Evolutionary conservation across 192 early-diverging fungal genomes (phyloP).

Genomic region (Umbelopsis sp.): DNA sequence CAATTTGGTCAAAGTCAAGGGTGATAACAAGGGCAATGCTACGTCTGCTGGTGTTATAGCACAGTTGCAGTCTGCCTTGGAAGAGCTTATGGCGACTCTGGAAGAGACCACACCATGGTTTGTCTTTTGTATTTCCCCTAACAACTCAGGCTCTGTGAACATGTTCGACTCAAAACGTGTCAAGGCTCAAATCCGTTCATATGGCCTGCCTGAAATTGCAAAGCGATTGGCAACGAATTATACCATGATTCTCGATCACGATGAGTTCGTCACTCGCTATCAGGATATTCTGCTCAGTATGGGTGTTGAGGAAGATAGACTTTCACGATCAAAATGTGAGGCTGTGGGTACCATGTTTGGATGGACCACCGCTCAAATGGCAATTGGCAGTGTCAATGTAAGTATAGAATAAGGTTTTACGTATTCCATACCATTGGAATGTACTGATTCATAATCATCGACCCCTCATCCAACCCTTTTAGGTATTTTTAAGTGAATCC

Average conservation of each 20-base stretch:
- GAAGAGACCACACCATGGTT: conserved; percentile 84
- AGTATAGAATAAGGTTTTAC: neutral
- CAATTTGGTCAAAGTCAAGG: neutral
- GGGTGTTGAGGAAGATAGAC: conserved; percentile 34
- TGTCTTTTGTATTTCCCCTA: conserved; percentile 74
- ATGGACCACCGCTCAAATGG: conserved; percentile 58
- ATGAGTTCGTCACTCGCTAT: conserved; percentile 82
- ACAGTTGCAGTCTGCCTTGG: conserved; percentile 70
- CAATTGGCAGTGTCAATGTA: conserved; percentile 58
- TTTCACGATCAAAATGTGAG: conserved; percentile 41
- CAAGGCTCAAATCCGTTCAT: conserved; percentile 69
- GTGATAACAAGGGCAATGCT: neutral
- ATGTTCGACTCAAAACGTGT: conserved; percentile 71
- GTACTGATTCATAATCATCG: no score
- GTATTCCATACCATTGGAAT: no score
- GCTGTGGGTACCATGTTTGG: conserved; percentile 57
- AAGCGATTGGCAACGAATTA: conserved; percentile 68
- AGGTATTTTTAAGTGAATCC: conserved; percentile 73
- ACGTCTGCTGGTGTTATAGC: conserved; percentile 40
- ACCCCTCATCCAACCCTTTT: conserved; percentile 10
- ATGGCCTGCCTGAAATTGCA: conserved; percentile 70
- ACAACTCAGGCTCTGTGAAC: conserved; percentile 61
- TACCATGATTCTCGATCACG: conserved; percentile 72
- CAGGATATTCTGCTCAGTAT: conserved; percentile 47
- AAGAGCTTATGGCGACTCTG: conserved; percentile 67